Conservation (phyloP, 2,329 filamentous ascomycete genomes). For the Ilyonectria robusta region DNA sequence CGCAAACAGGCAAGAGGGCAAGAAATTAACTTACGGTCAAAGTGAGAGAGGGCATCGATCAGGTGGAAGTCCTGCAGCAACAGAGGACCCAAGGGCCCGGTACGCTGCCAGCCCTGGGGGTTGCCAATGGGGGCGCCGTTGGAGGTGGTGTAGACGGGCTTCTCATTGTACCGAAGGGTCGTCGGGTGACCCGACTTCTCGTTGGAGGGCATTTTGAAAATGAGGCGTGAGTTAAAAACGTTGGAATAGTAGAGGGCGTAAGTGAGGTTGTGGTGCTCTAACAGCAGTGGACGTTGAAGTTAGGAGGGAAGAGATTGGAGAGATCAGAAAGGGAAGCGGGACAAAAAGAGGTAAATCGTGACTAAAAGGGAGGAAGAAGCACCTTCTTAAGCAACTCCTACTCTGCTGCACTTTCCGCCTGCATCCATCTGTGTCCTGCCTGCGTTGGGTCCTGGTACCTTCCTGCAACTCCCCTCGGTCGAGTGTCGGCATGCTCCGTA, state of each 20-base stretch:
- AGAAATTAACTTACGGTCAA: slow-evolving; percentile 56
- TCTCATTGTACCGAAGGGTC: slow-evolving; percentile 69
- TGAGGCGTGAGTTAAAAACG: background rate
- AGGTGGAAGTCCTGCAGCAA: slow-evolving; percentile 76
- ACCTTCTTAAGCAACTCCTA: background rate
- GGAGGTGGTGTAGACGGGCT: slow-evolving; percentile 71
- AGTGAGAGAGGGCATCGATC: slow-evolving; percentile 72
- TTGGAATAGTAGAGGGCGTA: background rate
- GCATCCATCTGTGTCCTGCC: background rate
- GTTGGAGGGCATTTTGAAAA: slow-evolving; percentile 58
- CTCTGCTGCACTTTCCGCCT: background rate
- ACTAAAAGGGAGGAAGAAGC: background rate
- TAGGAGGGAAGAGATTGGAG: background rate
- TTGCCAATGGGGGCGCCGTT: slow-evolving; percentile 71
- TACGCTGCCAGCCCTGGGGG: slow-evolving; percentile 63
- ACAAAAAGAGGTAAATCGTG: background rate
- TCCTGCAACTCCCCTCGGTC: background rate
- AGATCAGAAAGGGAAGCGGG: background rate
- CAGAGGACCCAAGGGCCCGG: slow-evolving; percentile 70
- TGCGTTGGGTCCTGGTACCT: background rate
- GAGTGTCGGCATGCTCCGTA: slow-evolving; percentile 14
- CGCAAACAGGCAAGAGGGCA: too few relatives aligned
- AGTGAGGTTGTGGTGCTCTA: background rate
- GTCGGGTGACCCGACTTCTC: slow-evolving; percentile 55
- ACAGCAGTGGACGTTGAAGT: background rate